Base-by-base conservation (phyloP, 495 filamentous ascomycete genomes). In the Trichoderma orchidacearum region DNA sequence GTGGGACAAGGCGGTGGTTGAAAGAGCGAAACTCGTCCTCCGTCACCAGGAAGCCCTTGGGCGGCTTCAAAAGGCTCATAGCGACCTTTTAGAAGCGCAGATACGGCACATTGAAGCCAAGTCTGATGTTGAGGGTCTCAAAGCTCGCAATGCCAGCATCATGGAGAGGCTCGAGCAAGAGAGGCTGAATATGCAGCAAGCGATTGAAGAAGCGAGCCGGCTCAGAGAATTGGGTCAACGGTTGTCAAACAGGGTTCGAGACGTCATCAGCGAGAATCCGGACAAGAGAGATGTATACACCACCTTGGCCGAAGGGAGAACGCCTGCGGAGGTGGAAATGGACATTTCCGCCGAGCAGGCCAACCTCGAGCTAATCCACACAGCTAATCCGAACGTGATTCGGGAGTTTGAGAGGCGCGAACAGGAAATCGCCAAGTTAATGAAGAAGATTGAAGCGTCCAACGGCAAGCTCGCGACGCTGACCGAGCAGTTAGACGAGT, bases 321-420 rank as follows among this genome's bases (percentile, higher is more conserved):
- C 75, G 1, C 60, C 78, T 2, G 86, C 89, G 57, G 76, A 84
- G 8, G 69, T 96, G 9, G 80, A 90, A 25, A 71, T 75, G 2
- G 85, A 93, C 18, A 89, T 96, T 59, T 78, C 81, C 32, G 83
- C 85, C 3, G 83, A 87, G 67, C 73, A 80, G 59, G 82, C 84
- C 11, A 83, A 85, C 45, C 78, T 97, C 7, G 83, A 87, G 30
- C 75, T 92, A 28, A 85, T 92, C 28, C 84, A 92, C 54, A 89
- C 84, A 35, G 86, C 85, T 36, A 89, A 91, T 60, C 85, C 81
- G 9, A 75, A 81, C 34, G 78, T 88, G n/a, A 77, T 97, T 45
- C 75, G 77, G 45, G 85, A 94, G 56, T 96, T 82, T 63, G 86
- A 95, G 65, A 75, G 80, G 36, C 86, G 91, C 18, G 74, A 77